phyloP scores from a whole-genome alignment of 1,284 basidiomycete species.

The Gymnopus androsaceus region DNA sequence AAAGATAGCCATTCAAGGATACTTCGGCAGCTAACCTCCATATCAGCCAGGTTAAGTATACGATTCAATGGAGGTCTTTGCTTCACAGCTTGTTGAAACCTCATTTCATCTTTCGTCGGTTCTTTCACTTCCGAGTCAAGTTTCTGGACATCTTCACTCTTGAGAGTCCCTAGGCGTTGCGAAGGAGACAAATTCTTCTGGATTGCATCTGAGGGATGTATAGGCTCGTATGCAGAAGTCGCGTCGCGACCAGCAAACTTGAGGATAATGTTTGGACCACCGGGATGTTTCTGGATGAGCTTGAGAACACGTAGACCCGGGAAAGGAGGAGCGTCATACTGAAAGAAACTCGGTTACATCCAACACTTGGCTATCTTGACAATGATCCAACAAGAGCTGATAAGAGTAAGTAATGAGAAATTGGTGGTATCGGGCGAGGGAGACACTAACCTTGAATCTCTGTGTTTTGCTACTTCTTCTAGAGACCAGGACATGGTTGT shows the following conservation, averaged over 20 bases:
- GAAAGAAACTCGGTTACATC: conserved; percentile 84
- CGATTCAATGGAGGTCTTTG: conserved; percentile 64
- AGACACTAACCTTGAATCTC: conserved; percentile 4
- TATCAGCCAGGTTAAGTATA: conserved; percentile 75
- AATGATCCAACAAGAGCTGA: conserved; percentile 67
- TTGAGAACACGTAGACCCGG: conserved; percentile 9
- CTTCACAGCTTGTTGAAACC: conserved; percentile 63
- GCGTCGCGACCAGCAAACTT: conserved; percentile 82
- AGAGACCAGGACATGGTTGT: conserved; percentile 12
- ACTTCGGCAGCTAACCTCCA: conserved; percentile 67
- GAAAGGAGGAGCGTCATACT: not conserved
- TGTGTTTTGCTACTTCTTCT: conserved; percentile 13
- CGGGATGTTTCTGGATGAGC: conserved; percentile 72
- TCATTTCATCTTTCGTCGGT: conserved; percentile 71
- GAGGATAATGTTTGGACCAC: conserved; percentile 76
- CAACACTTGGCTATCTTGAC: conserved; percentile 75
- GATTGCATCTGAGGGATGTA: conserved; percentile 74
- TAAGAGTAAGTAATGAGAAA: not conserved
- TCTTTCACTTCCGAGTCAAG: conserved; percentile 41
- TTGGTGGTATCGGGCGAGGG: not conserved
- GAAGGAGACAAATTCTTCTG: conserved; percentile 62
- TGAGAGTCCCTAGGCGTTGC: conserved; percentile 73
- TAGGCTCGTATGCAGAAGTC: conserved; percentile 70
- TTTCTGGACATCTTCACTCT: conserved; percentile 48
- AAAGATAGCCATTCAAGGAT: not conserved